Base-by-base conservation (phyloP, 352 stramenopile genomes). In the Phytophthora agathidicida region DNA sequence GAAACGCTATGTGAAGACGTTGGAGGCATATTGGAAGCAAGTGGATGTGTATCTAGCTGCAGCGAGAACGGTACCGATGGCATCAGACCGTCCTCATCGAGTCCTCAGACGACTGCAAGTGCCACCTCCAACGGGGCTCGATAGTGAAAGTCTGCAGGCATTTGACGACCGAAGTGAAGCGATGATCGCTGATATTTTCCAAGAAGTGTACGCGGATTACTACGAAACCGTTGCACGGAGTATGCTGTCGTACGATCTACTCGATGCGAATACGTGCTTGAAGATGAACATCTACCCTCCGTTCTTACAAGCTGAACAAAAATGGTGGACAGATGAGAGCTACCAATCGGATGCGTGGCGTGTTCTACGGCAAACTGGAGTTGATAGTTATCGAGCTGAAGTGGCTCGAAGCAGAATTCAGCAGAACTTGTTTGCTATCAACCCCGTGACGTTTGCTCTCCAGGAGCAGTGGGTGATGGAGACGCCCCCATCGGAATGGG, bases 221-320 rank as follows among this genome's bases (percentile, higher is more conserved):
- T 88, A 86, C 43, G 75, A 87, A 52, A 90, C 75, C 0, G 64
- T 88, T 13, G 91, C 84, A 0, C 82, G 85, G 10, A 77, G 83
- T 19, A 94, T 97, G 77, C 71, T 98, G 6, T 68, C 92, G 23
- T 98, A 97, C 50, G 86, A 94, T 48, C 61, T 98, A 3, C 60
- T 94, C 8, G 88, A 98, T 52, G 76, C 81, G 1, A 79, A 69
- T 9, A 65, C 66, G 38, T 89, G 81, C 26, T 56, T 82, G 54
- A 71, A 75, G 22, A 78, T 97, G 57, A 86, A 88, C 39, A 96
- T 98, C 47, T 89, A 97, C 32, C 74, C 71, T 10, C 73, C 77
- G 19, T 94, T 94, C 47, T 56, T 98, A 35, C 65, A 76, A 23
- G 88, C 88, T 0, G 73, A 89, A 57, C 80, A 95, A 20, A 88